Evolutionary conservation across 2,329 filamentous ascomycete genomes (phyloP).

Genomic region (Xylariaceae sp.): DNA sequence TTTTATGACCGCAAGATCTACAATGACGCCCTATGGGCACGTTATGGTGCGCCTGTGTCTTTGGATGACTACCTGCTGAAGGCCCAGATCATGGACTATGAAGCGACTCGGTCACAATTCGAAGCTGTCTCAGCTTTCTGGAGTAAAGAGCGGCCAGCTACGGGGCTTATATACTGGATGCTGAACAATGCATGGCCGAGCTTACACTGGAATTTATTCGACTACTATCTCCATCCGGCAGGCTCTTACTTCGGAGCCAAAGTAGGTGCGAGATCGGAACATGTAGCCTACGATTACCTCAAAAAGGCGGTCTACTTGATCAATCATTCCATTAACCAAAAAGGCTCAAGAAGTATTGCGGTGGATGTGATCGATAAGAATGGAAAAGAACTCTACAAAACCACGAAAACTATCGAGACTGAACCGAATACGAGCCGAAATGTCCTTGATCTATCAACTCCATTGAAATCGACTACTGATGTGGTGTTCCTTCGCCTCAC

Average conservation of each 20-base stretch:
- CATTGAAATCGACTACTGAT: slow-evolving; percentile 46
- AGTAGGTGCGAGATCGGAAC: slow-evolving; percentile 55
- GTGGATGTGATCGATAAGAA: slow-evolving; percentile 57
- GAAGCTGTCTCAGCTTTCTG: slow-evolving; percentile 62
- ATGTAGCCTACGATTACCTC: slow-evolving; percentile 62
- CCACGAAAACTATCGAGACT: slow-evolving; percentile 44
- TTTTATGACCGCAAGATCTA: slow-evolving; percentile 65
- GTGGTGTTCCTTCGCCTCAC: slow-evolving; percentile 59
- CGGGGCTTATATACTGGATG: slow-evolving; percentile 72
- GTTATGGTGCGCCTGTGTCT: slow-evolving; percentile 59
- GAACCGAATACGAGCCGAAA: slow-evolving; percentile 53
- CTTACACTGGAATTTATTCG: slow-evolving; percentile 70
- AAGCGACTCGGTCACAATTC: slow-evolving; percentile 65
- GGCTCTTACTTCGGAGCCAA: slow-evolving; percentile 68
- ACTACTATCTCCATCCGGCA: slow-evolving; percentile 65
- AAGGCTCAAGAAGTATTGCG: slow-evolving; percentile 50
- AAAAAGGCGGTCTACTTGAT: slow-evolving; percentile 56
- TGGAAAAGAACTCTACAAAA: slow-evolving; percentile 51
- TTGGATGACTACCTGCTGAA: slow-evolving; percentile 66
- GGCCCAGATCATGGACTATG: slow-evolving; percentile 68
- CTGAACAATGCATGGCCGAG: slow-evolving; percentile 69
- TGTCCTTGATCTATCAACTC: slow-evolving; percentile 42
- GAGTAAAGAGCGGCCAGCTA: slow-evolving; percentile 58
- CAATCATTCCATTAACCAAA: slow-evolving; percentile 55
- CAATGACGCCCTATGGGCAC: slow-evolving; percentile 59